Percentiles rank a stretch among this genome's conserved stretches.
phyloP scores from a whole-genome alignment of 1,284 basidiomycete species.

The Apiotrichum brassicae region DNA sequence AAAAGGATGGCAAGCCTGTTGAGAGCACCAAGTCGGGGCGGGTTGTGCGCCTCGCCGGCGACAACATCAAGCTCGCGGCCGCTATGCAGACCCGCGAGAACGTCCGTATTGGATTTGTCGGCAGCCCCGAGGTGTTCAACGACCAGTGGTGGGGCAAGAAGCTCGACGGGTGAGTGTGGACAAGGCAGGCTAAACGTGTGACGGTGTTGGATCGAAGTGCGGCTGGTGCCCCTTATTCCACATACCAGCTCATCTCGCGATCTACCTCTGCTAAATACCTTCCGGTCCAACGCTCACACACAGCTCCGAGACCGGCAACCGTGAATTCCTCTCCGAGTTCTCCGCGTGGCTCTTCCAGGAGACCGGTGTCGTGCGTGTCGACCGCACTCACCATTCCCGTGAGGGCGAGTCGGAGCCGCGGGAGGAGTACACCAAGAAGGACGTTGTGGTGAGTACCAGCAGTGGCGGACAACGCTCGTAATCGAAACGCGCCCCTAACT shows the following conservation, averaged over 20 bases:
- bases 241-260: background rate
- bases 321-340: constrained; percentile 65
- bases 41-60: constrained; percentile 60
- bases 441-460: constrained; percentile 64
- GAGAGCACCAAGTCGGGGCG: constrained; percentile 61
- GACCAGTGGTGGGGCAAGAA: constrained; percentile 44
- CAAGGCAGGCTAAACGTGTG: background rate
- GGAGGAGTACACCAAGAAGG: constrained; percentile 76
- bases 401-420: constrained; percentile 55
- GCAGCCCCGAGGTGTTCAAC: constrained; percentile 70
- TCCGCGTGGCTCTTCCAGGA: constrained; percentile 90
- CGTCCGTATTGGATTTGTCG: constrained; percentile 72
- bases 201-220: background rate
- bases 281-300: background rate
- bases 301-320: constrained; percentile 62
- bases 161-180: constrained; percentile 51
- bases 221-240: background rate
- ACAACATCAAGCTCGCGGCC: constrained; percentile 66
- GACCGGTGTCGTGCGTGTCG: constrained; percentile 69
- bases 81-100: constrained; percentile 82
- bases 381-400: constrained; percentile 66
- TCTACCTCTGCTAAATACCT: too few species aligned
- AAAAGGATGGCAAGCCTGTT: constrained; percentile 52
- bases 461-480: too few species aligned
- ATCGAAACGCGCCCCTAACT: constrained; percentile 9